Base-by-base conservation (phyloP, 805 yeast species). In the Peterozyma toletana region DNA sequence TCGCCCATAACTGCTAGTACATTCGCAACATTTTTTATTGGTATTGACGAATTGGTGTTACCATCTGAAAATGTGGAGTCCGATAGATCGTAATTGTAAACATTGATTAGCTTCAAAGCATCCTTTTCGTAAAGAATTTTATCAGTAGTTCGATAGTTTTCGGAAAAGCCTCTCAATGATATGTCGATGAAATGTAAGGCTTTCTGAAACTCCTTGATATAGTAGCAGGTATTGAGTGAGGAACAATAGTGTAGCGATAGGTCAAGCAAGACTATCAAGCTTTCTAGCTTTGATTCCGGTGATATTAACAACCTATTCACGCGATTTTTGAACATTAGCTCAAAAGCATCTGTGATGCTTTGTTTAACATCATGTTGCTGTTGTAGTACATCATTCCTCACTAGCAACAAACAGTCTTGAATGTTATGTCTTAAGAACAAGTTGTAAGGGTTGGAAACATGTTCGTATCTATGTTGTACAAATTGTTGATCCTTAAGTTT, bases 401-500 rank as follows among this genome's bases (percentile, higher is more conserved):
- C 38, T 1, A 44, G 13, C 16, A 39, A 44, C 3, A 41, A 27
- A 6, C 27, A 10, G 9, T 44, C 37, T 5, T 36, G 15, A 16
- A 40, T 13, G 3, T 30, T 35, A n/a, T 36, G 13, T 17, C 18
- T 30, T 7, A 36, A 21, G 21, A 27, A 42, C 11, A 38, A 34
- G 18, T 42, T 42, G 31, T 30, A 30, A 9, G 29, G 13, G 14
- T 35, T n/a, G 3, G 11, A 18, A n/a, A 38, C 14, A 7, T 39
- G 10, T 9, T 15, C 27, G 3, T 33, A 17, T 18, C 47, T 42
- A 40, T 37, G 37, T 16, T 37, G 43, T 13, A 29, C 40, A 14
- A 44, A 39, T 18, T 27, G 38, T n/a, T 34, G 37, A 18, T 44
- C 44, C 29, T 30, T 14, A 35, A 44, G 13, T 29, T 40, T 44